phyloP scores from a whole-genome alignment of 2,329 filamentous ascomycete species.

The Fusarium lateritium region DNA sequence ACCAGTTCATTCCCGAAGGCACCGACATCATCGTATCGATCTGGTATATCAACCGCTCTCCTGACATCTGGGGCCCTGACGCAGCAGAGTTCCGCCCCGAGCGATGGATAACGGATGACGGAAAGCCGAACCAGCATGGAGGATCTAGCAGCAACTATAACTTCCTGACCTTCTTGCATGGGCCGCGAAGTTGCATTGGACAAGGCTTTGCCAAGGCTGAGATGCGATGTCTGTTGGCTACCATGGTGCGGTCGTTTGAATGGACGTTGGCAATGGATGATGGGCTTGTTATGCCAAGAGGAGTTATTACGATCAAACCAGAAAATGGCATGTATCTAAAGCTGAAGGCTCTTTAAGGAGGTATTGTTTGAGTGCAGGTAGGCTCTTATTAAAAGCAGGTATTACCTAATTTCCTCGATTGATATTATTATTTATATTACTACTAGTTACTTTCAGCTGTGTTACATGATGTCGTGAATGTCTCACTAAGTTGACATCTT shows the following conservation, averaged over 20 bases:
- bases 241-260: slow-evolving; percentile 75
- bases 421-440: too few relatives aligned
- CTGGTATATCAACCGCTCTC: slow-evolving; percentile 74
- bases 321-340: slow-evolving; percentile 75
- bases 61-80: slow-evolving; percentile 76
- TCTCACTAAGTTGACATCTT: too few relatives aligned
- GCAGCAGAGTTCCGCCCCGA: slow-evolving; percentile 78
- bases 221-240: slow-evolving; percentile 80
- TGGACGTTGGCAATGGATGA: slow-evolving; percentile 71
- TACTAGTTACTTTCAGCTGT: too few relatives aligned
- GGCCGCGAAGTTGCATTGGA: slow-evolving; percentile 86
- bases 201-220: slow-evolving; percentile 80
- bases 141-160: slow-evolving; percentile 79
- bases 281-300: slow-evolving; percentile 70
- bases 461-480: too few relatives aligned
- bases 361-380: background rate
- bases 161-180: slow-evolving; percentile 85
- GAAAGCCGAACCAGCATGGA: slow-evolving; percentile 72
- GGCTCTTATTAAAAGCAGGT: too few relatives aligned
- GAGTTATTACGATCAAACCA: slow-evolving; percentile 76
- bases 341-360: slow-evolving; percentile 11
- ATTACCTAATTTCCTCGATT: too few relatives aligned
- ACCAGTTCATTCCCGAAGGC: slow-evolving; percentile 74
- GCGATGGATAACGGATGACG: slow-evolving; percentile 70
- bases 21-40: slow-evolving; percentile 72